These are phyloP conservation scores for Tuber borchii DNA, from an alignment of 495 filamentous ascomycete genomes.

Conservation along the genomic window DNA sequence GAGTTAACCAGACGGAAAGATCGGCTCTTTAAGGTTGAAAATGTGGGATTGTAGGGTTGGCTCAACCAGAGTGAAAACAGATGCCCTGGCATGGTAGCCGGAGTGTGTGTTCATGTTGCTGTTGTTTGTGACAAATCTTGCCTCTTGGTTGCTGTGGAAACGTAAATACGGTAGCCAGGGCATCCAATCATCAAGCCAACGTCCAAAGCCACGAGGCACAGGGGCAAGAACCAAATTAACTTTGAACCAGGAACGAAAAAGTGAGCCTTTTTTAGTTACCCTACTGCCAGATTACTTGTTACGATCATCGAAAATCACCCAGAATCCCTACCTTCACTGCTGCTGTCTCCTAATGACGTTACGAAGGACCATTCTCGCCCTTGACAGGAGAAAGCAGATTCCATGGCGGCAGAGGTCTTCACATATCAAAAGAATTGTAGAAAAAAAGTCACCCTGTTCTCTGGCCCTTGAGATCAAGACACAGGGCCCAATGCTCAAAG, in stretches of 20 bases:
- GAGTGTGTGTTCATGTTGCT: not conserved
- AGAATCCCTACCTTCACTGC: not conserved
- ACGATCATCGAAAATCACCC: not conserved
- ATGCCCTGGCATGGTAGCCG: not conserved
- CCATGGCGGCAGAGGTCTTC: no score
- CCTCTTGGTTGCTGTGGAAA: not conserved
- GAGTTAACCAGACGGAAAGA: not conserved
- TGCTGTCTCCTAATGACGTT: not conserved
- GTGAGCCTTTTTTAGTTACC: not conserved
- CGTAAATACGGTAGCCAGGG: not conserved
- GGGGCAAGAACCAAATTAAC: not conserved
- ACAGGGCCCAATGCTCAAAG: no score
- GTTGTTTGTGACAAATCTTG: not conserved
- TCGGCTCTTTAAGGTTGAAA: not conserved
- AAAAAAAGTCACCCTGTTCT: no score
- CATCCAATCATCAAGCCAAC: not conserved
- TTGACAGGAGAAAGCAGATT: no score
- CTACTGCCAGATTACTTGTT: not conserved
- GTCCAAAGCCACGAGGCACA: not conserved
- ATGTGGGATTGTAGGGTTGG: not conserved
- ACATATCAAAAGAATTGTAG: no score
- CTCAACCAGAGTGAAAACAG: not conserved
- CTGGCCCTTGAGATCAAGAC: no score
- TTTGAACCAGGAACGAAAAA: not conserved
- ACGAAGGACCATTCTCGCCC: not conserved